These are phyloP conservation scores for Salix viminalis DNA, from an alignment of 345 rosid genomes.

Conservation along the genomic window DNA sequence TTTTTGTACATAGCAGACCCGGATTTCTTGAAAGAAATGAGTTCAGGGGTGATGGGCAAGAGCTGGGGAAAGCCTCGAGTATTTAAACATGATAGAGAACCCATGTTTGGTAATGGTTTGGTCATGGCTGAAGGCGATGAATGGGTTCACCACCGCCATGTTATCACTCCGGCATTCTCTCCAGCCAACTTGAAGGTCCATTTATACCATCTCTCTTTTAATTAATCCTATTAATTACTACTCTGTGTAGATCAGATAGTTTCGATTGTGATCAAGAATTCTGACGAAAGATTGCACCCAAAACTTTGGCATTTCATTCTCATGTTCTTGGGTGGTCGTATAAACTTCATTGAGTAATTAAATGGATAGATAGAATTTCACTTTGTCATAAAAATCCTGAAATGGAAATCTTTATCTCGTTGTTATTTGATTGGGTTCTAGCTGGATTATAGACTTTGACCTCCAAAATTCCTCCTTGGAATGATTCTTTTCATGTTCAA, in stretches of 20 bases:
- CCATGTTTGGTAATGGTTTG: conserved; percentile 90
- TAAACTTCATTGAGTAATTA: neutral
- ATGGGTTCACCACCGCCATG: conserved; percentile 88
- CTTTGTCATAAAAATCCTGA: neutral
- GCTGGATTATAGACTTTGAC: neutral
- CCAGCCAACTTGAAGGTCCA: conserved; percentile 75
- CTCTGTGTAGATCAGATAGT: neutral
- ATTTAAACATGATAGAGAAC: conserved; percentile 73
- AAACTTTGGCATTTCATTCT: neutral
- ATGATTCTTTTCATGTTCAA: neutral
- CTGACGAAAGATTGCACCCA: neutral
- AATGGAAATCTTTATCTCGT: neutral
- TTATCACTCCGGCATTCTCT: conserved; percentile 80
- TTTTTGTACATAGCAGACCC: conserved; percentile 87
- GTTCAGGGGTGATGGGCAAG: conserved; percentile 79
- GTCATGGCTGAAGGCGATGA: conserved; percentile 87
- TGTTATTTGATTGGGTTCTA: neutral
- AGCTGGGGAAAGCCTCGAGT: conserved; percentile 92
- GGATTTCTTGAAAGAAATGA: conserved; percentile 68
- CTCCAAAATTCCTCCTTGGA: neutral
- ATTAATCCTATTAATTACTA: neutral
- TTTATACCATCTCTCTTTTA: neutral
- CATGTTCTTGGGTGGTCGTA: neutral
- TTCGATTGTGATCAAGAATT: neutral
- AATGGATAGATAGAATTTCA: neutral